Evolutionary conservation across 2,329 filamentous ascomycete genomes (phyloP).

Genomic region (Colletotrichum sp.): DNA sequence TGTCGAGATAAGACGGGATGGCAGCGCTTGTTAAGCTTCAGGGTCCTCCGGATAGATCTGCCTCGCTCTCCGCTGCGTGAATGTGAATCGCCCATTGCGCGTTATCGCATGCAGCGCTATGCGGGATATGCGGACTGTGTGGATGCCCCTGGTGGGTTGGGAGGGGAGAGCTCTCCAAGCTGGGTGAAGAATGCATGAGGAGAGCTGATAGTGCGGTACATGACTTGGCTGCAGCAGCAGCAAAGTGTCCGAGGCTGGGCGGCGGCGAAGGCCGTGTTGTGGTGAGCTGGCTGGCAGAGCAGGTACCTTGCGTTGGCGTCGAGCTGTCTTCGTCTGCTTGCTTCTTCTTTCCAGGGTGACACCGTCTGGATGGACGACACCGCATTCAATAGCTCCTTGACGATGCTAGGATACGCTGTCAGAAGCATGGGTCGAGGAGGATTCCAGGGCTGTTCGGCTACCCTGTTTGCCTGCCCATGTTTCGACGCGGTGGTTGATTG

Average conservation of each 20-base stretch:
- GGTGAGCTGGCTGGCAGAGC: neutral
- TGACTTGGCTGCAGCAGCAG: neutral
- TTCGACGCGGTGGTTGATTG: neutral
- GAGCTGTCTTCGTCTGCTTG: neutral
- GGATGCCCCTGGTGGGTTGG: slow-evolving; percentile 7
- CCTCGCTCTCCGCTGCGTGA: slow-evolving; percentile 13
- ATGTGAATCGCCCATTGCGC: slow-evolving; percentile 12
- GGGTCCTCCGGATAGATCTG: slow-evolving; percentile 19
- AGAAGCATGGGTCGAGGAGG: neutral
- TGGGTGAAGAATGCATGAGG: slow-evolving; percentile 10
- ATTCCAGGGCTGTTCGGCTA: neutral
- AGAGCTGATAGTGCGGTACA: slow-evolving; percentile 15
- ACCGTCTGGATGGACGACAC: neutral
- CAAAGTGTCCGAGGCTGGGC: neutral
- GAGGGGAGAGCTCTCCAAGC: neutral
- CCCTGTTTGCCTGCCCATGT: neutral
- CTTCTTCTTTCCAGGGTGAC: neutral
- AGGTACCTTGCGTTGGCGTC: neutral
- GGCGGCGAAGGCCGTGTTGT: neutral
- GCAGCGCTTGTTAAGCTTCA: slow-evolving; percentile 20
- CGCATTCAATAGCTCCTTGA: neutral
- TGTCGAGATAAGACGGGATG: slow-evolving; percentile 22
- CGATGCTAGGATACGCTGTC: neutral
- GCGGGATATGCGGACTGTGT: slow-evolving; percentile 17
- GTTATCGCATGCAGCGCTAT: slow-evolving; percentile 22